Conservation (phyloP, 768 basidiomycete species). For the Lactarius pseudohatsudake region DNA sequence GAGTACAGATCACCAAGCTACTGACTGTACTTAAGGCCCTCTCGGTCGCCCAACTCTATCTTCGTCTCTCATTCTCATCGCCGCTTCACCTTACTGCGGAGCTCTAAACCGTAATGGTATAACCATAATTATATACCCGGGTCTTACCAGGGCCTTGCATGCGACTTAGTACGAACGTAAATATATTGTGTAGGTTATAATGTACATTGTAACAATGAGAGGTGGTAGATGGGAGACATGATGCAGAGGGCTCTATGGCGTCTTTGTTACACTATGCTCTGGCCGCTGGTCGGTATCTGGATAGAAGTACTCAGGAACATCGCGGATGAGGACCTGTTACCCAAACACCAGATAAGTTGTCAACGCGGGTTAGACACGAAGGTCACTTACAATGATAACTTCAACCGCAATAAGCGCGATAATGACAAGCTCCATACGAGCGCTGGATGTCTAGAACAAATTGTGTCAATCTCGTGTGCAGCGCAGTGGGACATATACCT, state of each 20-base stretch:
- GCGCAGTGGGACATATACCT: background rate
- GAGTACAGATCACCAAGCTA: background rate
- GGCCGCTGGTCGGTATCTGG: slow-evolving; percentile 3
- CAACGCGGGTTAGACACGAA: background rate
- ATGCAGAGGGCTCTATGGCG: slow-evolving; percentile 1
- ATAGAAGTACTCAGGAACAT: slow-evolving; percentile 74
- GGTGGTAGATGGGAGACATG: slow-evolving; percentile 5
- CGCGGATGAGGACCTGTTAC: slow-evolving; percentile 67
- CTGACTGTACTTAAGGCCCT: background rate
- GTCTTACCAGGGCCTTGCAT: background rate
- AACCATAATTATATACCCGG: background rate
- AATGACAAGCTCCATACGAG: slow-evolving; percentile 95
- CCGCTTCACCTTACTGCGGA: background rate
- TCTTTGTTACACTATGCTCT: slow-evolving; percentile 7
- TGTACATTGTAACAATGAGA: slow-evolving; percentile 1
- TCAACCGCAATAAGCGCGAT: slow-evolving; percentile 93
- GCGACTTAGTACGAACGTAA: background rate
- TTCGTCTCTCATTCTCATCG: background rate
- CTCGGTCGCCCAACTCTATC: background rate
- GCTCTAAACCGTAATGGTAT: background rate
- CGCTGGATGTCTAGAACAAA: slow-evolving; percentile 66
- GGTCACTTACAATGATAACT: slow-evolving; percentile 74
- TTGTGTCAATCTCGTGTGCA: slow-evolving; percentile 19
- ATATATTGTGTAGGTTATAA: slow-evolving; percentile 3
- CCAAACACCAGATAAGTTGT: slow-evolving; percentile 5